Evolutionary conservation across 768 basidiomycete genomes (phyloP).

Genomic region (Termitomyces sp.): DNA sequence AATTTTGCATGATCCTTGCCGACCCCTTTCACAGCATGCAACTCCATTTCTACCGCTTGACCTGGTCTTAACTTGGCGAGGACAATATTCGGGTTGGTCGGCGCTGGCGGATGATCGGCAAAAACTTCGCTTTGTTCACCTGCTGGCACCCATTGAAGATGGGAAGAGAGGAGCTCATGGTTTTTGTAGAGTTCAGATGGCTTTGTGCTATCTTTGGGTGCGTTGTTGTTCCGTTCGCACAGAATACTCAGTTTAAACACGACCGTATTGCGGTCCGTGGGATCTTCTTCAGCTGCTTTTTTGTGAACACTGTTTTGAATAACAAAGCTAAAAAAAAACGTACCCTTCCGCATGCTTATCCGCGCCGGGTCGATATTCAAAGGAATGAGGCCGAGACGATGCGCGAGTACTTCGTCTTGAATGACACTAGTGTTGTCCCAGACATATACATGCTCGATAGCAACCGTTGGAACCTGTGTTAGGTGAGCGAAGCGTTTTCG

Average conservation of each 20-base stretch:
- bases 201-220: conserved; percentile 46
- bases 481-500: neutral
- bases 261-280: conserved; percentile 84
- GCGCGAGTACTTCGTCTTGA: conserved; percentile 89
- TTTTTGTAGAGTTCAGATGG: conserved; percentile 66
- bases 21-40: conserved; percentile 89
- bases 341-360: conserved; percentile 50
- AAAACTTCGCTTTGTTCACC: conserved; percentile 75
- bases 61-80: conserved; percentile 90
- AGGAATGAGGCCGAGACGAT: conserved; percentile 89
- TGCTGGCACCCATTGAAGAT: conserved; percentile 72
- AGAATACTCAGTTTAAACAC: conserved; percentile 73
- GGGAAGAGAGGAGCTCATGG: conserved; percentile 58
- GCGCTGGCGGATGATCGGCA: conserved; percentile 43
- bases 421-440: conserved; percentile 95
- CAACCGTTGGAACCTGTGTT: conserved; percentile 80
- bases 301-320: neutral
- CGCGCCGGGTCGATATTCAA: conserved; percentile 78
- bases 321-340: neutral
- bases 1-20: conserved; percentile 97
- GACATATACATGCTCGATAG: conserved; percentile 85
- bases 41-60: conserved; percentile 76
- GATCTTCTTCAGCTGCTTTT: conserved; percentile 46
- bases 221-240: conserved; percentile 58
- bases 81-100: conserved; percentile 79